Conservation (phyloP, 352 stramenopile genomes). For the Pythium brassicae region DNA sequence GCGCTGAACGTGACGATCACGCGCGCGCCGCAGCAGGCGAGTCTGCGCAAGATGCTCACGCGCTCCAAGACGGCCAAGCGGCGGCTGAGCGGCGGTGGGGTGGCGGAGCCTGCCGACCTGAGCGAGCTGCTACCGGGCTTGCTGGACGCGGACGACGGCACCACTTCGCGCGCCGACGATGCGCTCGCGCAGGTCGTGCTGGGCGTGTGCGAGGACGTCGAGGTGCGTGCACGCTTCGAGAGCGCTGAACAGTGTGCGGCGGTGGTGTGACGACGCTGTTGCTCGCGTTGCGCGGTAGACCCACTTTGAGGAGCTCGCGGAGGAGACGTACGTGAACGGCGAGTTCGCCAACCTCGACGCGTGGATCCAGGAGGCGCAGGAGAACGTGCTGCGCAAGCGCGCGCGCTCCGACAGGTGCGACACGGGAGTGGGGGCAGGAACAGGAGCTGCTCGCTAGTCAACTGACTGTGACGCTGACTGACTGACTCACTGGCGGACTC, state of each 20-base stretch:
- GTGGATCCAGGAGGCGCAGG: constrained; percentile 12
- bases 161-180: constrained; percentile 2
- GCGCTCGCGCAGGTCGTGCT: constrained; percentile 8
- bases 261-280: too few species aligned
- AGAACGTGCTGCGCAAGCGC: constrained; percentile 7
- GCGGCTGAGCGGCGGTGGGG: background rate
- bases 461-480: too few species aligned
- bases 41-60: constrained; percentile 9
- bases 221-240: background rate
- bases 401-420: constrained; percentile 2
- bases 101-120: background rate
- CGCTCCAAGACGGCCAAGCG: constrained; percentile 1
- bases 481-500: background rate
- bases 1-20: constrained; percentile 11
- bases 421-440: background rate
- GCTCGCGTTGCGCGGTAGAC: too few species aligned
- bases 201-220: constrained; percentile 9
- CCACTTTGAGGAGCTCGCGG: constrained; percentile 6
- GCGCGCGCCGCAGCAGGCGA: constrained; percentile 5
- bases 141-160: background rate
- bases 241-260: too few species aligned
- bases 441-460: background rate
- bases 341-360: constrained; percentile 10
- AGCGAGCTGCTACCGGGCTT: constrained; percentile 8
- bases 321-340: constrained; percentile 6